Conservation (phyloP, 441 rosid species). For the Erodium chrysanthum region DNA sequence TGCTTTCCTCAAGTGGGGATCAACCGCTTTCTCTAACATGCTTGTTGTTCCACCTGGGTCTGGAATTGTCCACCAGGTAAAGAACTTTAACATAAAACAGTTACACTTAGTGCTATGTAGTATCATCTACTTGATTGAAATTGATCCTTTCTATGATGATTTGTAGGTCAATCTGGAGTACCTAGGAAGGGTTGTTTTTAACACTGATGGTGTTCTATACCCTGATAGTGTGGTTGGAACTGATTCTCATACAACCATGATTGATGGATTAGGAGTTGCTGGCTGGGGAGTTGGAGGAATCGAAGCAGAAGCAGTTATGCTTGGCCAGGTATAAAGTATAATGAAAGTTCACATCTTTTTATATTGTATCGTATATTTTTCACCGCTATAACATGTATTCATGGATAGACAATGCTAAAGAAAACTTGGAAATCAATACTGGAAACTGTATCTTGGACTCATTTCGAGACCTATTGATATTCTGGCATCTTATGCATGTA, state of each 20-base stretch:
- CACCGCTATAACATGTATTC: not conserved
- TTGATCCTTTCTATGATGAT: too few relatives aligned
- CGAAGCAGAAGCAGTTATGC: constrained; percentile 63
- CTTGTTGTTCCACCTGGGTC: constrained; percentile 62
- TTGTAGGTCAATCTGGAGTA: constrained; percentile 99
- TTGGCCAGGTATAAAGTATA: constrained; percentile 41
- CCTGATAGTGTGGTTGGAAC: constrained; percentile 99
- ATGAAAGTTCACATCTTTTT: not conserved
- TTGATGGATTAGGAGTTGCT: constrained; percentile 97
- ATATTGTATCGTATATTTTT: not conserved
- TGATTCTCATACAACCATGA: constrained; percentile 99
- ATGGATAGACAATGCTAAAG: not conserved
- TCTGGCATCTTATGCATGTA: not conserved
- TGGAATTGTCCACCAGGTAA: constrained; percentile 64
- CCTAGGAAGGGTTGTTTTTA: constrained; percentile 93
- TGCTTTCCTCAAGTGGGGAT: constrained; percentile 61
- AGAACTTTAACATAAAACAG: constrained; percentile 9
- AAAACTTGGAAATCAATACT: not conserved
- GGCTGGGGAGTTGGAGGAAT: constrained; percentile 83
- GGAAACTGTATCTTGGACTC: not conserved
- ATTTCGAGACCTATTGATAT: not conserved
- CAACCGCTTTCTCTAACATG: constrained; percentile 51
- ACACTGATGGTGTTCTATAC: constrained; percentile 58
- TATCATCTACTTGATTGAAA: too few relatives aligned
- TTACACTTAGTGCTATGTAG: too few relatives aligned